These are phyloP conservation scores for Magnusiomyces suaveolens DNA, from an alignment of 1,139 yeast genomes.

Conservation along the genomic window DNA sequence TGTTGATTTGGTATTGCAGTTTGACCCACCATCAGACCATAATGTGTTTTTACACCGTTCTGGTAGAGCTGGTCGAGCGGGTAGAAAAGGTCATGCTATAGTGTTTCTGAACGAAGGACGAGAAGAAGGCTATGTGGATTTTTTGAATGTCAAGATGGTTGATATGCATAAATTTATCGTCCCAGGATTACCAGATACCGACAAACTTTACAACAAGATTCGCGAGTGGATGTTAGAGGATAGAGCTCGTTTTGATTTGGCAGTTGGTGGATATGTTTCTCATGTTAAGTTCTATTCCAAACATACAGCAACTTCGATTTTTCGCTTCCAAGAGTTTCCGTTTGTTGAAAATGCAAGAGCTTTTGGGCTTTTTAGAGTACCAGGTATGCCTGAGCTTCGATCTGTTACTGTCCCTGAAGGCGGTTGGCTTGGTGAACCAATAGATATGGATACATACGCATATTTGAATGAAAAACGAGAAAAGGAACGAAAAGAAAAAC, in stretches of 20 bases:
- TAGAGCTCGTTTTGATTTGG: slow-evolving; percentile 70
- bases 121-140: slow-evolving; percentile 75
- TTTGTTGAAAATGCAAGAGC: slow-evolving; percentile 61
- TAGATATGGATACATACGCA: slow-evolving; percentile 26
- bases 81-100: slow-evolving; percentile 68
- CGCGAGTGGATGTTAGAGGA: slow-evolving; percentile 59
- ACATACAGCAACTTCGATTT: slow-evolving; percentile 86
- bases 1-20: slow-evolving; percentile 76
- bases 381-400: slow-evolving; percentile 86
- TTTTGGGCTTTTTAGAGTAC: slow-evolving; percentile 75
- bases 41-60: slow-evolving; percentile 80
- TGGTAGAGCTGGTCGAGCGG: slow-evolving; percentile 91
- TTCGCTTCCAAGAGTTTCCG: slow-evolving; percentile 63
- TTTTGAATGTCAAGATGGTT: slow-evolving; percentile 67
- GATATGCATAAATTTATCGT: slow-evolving; percentile 37
- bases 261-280: slow-evolving; percentile 72
- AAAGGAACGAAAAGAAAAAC: slow-evolving; percentile 61
- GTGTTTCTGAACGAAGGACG: slow-evolving; percentile 60
- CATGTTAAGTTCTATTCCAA: slow-evolving; percentile 76
- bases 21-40: slow-evolving; percentile 89
- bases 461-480: slow-evolving; percentile 30
- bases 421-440: slow-evolving; percentile 61
- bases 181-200: slow-evolving; percentile 15
- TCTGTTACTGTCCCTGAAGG: slow-evolving; percentile 38
- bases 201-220: slow-evolving; percentile 28